Evolutionary conservation across 2,329 filamentous ascomycete species (phyloP), one percentile per base, ranked within the genome.

Genomic region (Colletotrichum agaves): DNA sequence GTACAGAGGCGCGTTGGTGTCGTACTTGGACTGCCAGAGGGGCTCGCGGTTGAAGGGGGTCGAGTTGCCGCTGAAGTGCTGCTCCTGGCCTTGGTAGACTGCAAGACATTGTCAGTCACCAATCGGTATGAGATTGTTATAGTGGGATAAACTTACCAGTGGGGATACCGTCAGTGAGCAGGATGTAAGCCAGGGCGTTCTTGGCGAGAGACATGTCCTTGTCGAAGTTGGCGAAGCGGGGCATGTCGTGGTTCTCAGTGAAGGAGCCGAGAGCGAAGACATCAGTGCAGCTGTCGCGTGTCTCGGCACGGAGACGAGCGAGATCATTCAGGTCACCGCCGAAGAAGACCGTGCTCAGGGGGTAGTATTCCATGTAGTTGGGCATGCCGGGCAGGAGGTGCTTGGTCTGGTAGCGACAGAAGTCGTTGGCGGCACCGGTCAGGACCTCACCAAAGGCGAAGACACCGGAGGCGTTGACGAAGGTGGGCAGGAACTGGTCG

Each of bases 41-140:
- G 87, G 85, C 73, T 89, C 87, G n/a, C 87, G 85, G 73, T 85
- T 84, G 61, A 80, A 82, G 1, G 82, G 77, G 12, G 87, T 87
- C 49, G 77, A 77, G 46, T 76, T 80, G 19, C 80, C 81, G 2
- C 79, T 75, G 74, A 84, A 88, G 70, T 85, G 86, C 73, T 91
- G 89, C 76, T 91, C 89, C 70, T 89, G 87, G 41, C 89, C 89
- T 71, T 90, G 84, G 76, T 91, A 91, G 35, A 91, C 81, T 63
- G n/a, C 11, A 5, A 31, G 19, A 31, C 3, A 6, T 15, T n/a
- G 63, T 66, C 17, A 66, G 21, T 15, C 19, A 37, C 19, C 39
- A 39, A 17, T 39, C 50, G 35, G n/a, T 17, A 21, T 23, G n/a
- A 21, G 2, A 11, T n/a, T n/a, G 6, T 33, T 10, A 19, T 1